A percentile compares a stretch with the other conserved stretches of the same genome.
These are phyloP conservation scores for Eruca vesicaria DNA, from an alignment of 441 rosid genomes.

Conservation along the genomic window DNA sequence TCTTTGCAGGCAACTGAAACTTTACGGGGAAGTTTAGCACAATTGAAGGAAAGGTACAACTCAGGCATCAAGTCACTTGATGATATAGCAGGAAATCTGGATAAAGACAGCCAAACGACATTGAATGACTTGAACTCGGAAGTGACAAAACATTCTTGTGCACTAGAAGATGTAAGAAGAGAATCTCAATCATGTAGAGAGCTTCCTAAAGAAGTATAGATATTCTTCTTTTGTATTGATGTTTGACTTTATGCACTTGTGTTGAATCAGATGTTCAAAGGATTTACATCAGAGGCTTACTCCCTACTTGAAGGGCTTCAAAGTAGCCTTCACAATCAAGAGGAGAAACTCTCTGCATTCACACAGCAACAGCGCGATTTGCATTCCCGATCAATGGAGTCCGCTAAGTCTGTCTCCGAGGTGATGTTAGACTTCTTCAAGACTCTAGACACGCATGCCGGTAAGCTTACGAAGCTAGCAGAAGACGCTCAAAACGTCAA, in stretches of 20 bases:
- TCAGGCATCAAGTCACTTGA: slow-evolving; percentile 76
- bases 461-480: slow-evolving; percentile 66
- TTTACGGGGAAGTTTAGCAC: slow-evolving; percentile 66
- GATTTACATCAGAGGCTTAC: slow-evolving; percentile 87
- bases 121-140: slow-evolving; percentile 72
- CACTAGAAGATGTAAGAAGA: slow-evolving; percentile 74
- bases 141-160: slow-evolving; percentile 80
- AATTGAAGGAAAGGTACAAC: slow-evolving; percentile 64
- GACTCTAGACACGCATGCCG: slow-evolving; percentile 69
- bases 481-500: slow-evolving; percentile 79
- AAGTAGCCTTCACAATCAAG: slow-evolving; percentile 77
- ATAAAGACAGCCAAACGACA: slow-evolving; percentile 70
- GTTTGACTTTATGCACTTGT: not conserved
- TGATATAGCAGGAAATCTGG: slow-evolving; percentile 67
- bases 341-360: slow-evolving; percentile 71
- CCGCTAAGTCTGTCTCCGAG: slow-evolving; percentile 70
- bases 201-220: not conserved
- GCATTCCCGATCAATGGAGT: slow-evolving; percentile 80
- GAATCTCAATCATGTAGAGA: not conserved
- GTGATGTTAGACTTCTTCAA: slow-evolving; percentile 71
- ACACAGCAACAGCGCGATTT: slow-evolving; percentile 85
- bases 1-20: slow-evolving; percentile 76
- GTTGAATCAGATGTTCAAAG: slow-evolving; percentile 66
- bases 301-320: slow-evolving; percentile 75
- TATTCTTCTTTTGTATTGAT: slow-evolving; percentile 2